Evolutionary conservation across 2,329 filamentous ascomycete genomes (phyloP).

Genomic region (Nemania sp.): DNA sequence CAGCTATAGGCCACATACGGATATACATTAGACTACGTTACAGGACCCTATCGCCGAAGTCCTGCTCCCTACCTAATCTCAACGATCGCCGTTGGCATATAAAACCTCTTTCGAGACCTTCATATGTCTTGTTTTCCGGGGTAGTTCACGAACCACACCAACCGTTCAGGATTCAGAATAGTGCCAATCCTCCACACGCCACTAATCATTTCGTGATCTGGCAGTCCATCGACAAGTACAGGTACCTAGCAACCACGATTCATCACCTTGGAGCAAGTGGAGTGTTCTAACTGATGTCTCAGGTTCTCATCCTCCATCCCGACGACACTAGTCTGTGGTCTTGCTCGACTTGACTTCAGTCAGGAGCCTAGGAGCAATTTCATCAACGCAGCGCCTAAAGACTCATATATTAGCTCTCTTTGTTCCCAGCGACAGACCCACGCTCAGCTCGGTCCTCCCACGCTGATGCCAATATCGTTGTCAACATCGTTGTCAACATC

Average conservation of each 20-base stretch:
- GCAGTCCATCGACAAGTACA: not conserved
- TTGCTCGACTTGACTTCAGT: constrained; percentile 32
- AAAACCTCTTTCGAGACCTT: constrained; percentile 2
- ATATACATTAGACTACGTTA: not conserved
- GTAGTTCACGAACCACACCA: not conserved
- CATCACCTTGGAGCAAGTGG: constrained; percentile 20
- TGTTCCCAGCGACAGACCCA: constrained; percentile 34
- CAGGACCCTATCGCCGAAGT: not conserved
- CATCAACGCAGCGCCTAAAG: constrained; percentile 35
- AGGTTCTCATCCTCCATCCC: constrained; percentile 27
- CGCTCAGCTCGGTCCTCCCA: constrained; percentile 35
- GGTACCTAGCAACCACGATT: constrained; percentile 8
- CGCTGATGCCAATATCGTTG: constrained; percentile 29
- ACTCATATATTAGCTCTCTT: constrained; percentile 40
- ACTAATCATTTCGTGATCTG: not conserved
- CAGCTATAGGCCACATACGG: constrained; percentile 6
- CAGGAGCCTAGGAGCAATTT: constrained; percentile 29
- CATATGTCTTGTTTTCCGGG: not conserved
- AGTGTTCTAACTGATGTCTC: constrained; percentile 33
- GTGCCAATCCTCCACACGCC: not conserved
- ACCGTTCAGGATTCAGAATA: not conserved
- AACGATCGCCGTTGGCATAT: constrained; percentile 1
- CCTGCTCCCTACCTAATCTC: not conserved
- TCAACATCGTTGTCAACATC: constrained; percentile 28
- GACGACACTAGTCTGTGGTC: constrained; percentile 26